Base-by-base conservation (phyloP, 257 asterid species). In the Haberlea rhodopensis region DNA sequence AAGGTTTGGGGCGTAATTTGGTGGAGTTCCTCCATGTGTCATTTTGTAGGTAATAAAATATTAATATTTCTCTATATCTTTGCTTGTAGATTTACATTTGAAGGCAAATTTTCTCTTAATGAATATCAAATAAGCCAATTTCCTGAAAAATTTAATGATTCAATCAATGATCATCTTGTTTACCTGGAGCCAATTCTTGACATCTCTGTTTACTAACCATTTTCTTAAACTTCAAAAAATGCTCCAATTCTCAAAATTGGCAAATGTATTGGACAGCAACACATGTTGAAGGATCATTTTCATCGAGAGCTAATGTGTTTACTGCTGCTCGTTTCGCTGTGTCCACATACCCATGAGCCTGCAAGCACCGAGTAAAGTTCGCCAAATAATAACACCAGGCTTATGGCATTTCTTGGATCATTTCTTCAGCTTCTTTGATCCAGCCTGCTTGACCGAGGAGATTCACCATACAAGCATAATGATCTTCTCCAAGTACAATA, bases 151-250 rank as follows among this genome's bases (percentile, higher is more conserved):
- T n/a, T n/a, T n/a, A n/a, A n/a, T n/a, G n/a, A n/a, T n/a, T n/a
- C n/a, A n/a, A n/a, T n/a, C n/a, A n/a, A n/a, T n/a, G n/a, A n/a
- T n/a, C n/a, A n/a, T n/a, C n/a, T n/a, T n/a, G n/a, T n/a, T n/a
- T n/a, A n/a, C n/a, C 88, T 80, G 5, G 95, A 78, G 32, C 91
- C 96, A 34, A 90, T 84, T 88, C 85, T 82, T 80, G 60, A 84
- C 81, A 69, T 82, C 84, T 70, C 83, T 78, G 6, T 55, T 78
- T 57, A 76, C 83, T 61, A 84, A 67, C 77, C 73, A 59, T 43
- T 73, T 56, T 59, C 91, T 84, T 78, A 86, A 52, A 8, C 49
- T 69, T 70, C 80, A 79, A 8, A 76, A 91, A 60, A 61, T 37
- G 21, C 75, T 75, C 91, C 96, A 88, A 46, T 79, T 74, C 48